Percentiles rank a stretch among this genome's conserved stretches.
phyloP scores from a whole-genome alignment of 139 green algal genomes.

The Chlamydomonas schloesseri region DNA sequence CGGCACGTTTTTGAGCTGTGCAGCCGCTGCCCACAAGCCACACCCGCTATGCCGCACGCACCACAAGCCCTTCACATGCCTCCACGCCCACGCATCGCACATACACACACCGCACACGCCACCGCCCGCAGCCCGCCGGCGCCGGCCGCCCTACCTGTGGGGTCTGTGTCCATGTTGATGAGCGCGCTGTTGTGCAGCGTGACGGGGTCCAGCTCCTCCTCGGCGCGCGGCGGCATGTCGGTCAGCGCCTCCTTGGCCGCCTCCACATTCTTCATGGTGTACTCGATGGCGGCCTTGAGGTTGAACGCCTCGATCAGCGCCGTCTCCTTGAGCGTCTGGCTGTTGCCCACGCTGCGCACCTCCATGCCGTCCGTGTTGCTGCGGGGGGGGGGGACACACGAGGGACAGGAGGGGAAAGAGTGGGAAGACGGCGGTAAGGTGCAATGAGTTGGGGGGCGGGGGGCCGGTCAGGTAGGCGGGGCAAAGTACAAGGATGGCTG shows the following conservation, averaged over 20 bases:
- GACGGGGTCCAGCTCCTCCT: slow-evolving; percentile 92
- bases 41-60: too few relatives aligned
- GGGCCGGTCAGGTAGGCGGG: too few relatives aligned
- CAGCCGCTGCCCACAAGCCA: too few relatives aligned
- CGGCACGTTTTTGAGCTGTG: too few relatives aligned
- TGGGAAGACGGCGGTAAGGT: neutral
- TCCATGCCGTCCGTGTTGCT: slow-evolving; percentile 80
- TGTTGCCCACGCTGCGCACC: slow-evolving; percentile 88
- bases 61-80: too few relatives aligned
- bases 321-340: slow-evolving; percentile 81
- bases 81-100: too few relatives aligned
- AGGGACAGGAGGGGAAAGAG: neutral
- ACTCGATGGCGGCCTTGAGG: slow-evolving; percentile 90
- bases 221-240: slow-evolving; percentile 84
- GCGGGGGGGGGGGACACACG: neutral
- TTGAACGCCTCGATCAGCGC: slow-evolving; percentile 94
- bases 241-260: slow-evolving; percentile 81
- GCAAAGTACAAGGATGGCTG: too few relatives aligned
- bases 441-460: too few relatives aligned
- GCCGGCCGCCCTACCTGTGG: slow-evolving; percentile 16
- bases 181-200: slow-evolving; percentile 93
- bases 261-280: slow-evolving; percentile 79
- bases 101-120: too few relatives aligned
- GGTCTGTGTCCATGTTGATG: slow-evolving; percentile 79
- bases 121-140: too few relatives aligned